These are phyloP conservation scores for Coemansia sp. DNA, from an alignment of 371 early-diverging fungal genomes.

Conservation along the genomic window DNA sequence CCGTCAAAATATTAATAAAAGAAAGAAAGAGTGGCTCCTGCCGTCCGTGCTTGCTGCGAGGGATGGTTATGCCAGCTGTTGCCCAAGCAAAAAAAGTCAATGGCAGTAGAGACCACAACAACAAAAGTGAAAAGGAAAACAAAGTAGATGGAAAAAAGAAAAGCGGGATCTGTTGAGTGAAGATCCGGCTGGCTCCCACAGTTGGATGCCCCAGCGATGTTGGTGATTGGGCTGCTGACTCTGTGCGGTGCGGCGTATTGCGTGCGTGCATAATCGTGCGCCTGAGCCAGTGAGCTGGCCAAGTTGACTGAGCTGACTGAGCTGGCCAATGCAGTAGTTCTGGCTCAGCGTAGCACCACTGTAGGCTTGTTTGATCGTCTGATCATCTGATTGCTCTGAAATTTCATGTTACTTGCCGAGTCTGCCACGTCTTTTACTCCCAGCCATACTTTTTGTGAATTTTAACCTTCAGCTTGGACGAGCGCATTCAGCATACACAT, in stretches of 20 bases:
- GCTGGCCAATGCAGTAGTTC: not conserved
- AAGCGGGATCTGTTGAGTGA: not conserved
- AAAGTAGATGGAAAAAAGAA: not conserved
- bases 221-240: constrained; percentile 4
- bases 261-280: not conserved
- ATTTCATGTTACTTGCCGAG: not conserved
- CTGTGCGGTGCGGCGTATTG: not conserved
- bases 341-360: not conserved
- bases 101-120: constrained; percentile 12
- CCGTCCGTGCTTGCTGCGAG: not conserved
- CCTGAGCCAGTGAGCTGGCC: not conserved
- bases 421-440: not conserved
- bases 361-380: not conserved
- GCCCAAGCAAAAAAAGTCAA: not conserved
- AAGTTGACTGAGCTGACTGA: not conserved
- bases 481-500: constrained; percentile 1
- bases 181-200: constrained; percentile 1
- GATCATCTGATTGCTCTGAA: not conserved
- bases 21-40: not conserved
- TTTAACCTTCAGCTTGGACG: constrained; percentile 1
- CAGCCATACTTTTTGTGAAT: not conserved
- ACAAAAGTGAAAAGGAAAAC: constrained; percentile 3
- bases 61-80: not conserved
- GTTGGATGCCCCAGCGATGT: not conserved
- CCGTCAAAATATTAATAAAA: not conserved